Evolutionary conservation across 495 filamentous ascomycete genomes (phyloP).

Genomic region (Aspergillus carlsbadensis): DNA sequence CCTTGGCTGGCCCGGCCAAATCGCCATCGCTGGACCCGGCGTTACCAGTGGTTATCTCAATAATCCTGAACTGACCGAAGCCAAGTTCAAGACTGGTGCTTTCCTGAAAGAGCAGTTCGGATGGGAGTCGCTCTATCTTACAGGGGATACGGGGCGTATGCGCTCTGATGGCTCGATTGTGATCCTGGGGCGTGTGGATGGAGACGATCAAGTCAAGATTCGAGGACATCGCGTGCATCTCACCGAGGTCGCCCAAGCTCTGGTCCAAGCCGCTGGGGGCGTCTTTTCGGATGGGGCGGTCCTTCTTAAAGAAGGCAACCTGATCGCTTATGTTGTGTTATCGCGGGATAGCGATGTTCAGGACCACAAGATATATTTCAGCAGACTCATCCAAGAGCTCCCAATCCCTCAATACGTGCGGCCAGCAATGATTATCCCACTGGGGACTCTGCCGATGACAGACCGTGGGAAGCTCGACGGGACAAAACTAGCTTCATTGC

Average conservation of each 20-base stretch:
- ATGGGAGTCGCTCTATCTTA: slow-evolving; percentile 16
- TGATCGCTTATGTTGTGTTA: slow-evolving; percentile 35
- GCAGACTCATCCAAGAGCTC: slow-evolving; percentile 13
- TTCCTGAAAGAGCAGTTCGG: neutral
- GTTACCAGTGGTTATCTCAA: slow-evolving; percentile 37
- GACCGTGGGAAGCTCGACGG: slow-evolving; percentile 45
- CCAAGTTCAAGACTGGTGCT: slow-evolving; percentile 28
- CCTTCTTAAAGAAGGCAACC: slow-evolving; percentile 13
- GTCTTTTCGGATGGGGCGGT: slow-evolving; percentile 31
- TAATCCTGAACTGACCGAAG: slow-evolving; percentile 30
- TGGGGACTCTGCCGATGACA: slow-evolving; percentile 42
- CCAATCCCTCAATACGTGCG: slow-evolving; percentile 48
- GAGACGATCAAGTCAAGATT: slow-evolving; percentile 49
- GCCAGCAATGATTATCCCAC: slow-evolving; percentile 34
- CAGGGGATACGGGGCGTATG: slow-evolving; percentile 21
- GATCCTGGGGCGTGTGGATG: slow-evolving; percentile 30
- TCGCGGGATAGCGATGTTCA: neutral
- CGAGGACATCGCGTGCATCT: slow-evolving; percentile 52
- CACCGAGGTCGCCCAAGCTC: slow-evolving; percentile 38
- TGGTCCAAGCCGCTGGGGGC: slow-evolving; percentile 26
- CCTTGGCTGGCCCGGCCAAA: slow-evolving; percentile 44
- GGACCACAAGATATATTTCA: neutral
- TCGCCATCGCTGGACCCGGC: slow-evolving; percentile 35
- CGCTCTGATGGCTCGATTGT: slow-evolving; percentile 27
- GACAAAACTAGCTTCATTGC: slow-evolving; percentile 20